Evolutionary conservation across 257 asterid genomes (phyloP), one percentile per base, ranked within the genome.

Genomic region (Solanum appendiculatum): DNA sequence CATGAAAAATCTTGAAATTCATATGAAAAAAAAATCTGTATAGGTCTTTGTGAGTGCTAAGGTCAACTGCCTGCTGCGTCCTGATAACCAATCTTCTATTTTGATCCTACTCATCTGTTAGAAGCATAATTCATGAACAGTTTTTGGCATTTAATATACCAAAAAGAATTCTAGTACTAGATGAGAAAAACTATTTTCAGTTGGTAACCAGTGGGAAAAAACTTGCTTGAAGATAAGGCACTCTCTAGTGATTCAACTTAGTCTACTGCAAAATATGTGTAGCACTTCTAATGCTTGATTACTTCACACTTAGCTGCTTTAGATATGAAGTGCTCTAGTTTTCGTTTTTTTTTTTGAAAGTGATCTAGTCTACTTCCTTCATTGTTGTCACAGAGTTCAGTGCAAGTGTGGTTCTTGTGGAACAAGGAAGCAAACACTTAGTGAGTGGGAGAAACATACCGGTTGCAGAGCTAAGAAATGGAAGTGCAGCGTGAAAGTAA

Each of bases 381-480:
- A 23, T 70, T 87, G 25, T 89, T 40, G 77, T 88, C 88, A 86
- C 94, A 97, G 99, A 92, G 99, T 97, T 83, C 98, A 95, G 89
- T 97, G 99, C 85, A 87, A 74, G 84, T 97, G 99, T 87, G 98
- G 96, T 87, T 92, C 95, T 37, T 97, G 99, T 70, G 99, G 98
- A 88, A 86, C 92, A 75, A 90, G 86, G 91, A 95, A 95, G 85
- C 94, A 86, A 88, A 91, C 93, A 84, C 98, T 94, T 85, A 88
- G 93, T 91, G 97, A 95, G 92, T 97, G 99, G 99, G 99, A 97
- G 88, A 90, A 93, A 21, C 99, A 97, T 90, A 96, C 99, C 36
- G 99, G 99, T 56, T 95, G 95, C 88, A 92, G 99, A 91, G 99
- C 99, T 14, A 97, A 97, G 90, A 97, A 97, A 88, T 97, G 99